Conservation (phyloP, 1,284 basidiomycete species). For the Caloboletus inedulis region DNA sequence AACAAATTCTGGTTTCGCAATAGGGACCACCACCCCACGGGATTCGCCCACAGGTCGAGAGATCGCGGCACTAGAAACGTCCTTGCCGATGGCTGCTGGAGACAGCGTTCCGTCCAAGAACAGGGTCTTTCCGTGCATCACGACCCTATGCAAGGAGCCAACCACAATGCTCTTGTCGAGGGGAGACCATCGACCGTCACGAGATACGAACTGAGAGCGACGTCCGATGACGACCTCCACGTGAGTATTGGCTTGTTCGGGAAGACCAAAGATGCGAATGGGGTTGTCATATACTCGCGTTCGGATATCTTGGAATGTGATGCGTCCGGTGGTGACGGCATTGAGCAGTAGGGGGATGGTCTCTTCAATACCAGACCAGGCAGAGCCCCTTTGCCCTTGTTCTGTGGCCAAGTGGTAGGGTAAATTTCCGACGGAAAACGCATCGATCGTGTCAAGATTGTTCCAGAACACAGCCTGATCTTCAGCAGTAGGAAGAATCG, state of each 20-base stretch:
- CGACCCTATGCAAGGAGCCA: slow-evolving; percentile 88
- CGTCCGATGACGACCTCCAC: slow-evolving; percentile 93
- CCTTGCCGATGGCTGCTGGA: slow-evolving; percentile 63
- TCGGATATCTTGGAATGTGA: slow-evolving; percentile 84
- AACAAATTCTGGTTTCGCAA: slow-evolving; percentile 28
- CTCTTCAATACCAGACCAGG: slow-evolving; percentile 85
- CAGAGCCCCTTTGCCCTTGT: slow-evolving; percentile 61
- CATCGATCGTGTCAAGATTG: slow-evolving; percentile 83
- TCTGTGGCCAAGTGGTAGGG: slow-evolving; percentile 79
- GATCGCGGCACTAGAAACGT: slow-evolving; percentile 71
- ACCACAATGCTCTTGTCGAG: slow-evolving; percentile 63
- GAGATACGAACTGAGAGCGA: slow-evolving; percentile 55
- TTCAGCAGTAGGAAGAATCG: slow-evolving; percentile 69
- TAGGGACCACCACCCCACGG: slow-evolving; percentile 16
- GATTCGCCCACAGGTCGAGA: slow-evolving; percentile 43
- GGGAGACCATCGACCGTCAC: slow-evolving; percentile 77
- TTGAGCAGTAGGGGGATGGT: slow-evolving; percentile 85
- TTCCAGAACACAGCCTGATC: slow-evolving; percentile 90
- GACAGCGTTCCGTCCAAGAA: slow-evolving; percentile 88
- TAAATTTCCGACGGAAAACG: slow-evolving; percentile 85
- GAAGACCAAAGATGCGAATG: slow-evolving; percentile 86
- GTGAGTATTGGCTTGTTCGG: slow-evolving; percentile 82
- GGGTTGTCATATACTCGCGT: slow-evolving; percentile 88
- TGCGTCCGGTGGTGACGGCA: slow-evolving; percentile 77
- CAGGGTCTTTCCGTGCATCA: slow-evolving; percentile 88